phyloP scores from a whole-genome alignment of 495 filamentous ascomycete species.

The Hypoxylon lienhwacheense region DNA sequence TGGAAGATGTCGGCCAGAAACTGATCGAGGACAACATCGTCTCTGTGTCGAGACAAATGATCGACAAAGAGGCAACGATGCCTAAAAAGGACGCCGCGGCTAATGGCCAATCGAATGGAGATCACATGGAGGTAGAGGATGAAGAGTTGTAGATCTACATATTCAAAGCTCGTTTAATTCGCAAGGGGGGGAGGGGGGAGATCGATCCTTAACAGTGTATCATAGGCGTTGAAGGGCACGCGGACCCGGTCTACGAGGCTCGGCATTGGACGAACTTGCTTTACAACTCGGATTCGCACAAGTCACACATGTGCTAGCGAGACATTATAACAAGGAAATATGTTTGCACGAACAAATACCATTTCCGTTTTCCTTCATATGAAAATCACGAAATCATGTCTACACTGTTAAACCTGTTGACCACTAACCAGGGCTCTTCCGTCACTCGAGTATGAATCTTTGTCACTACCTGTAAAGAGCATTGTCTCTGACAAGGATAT shows the following conservation, averaged over 20 bases:
- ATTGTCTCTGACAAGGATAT: too few species aligned
- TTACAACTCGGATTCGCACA: slow-evolving; percentile 12
- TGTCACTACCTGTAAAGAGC: too few species aligned
- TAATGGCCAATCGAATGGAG: slow-evolving; percentile 60
- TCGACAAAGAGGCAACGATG: slow-evolving; percentile 91
- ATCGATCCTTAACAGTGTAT: slow-evolving; percentile 33
- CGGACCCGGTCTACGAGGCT: slow-evolving; percentile 34
- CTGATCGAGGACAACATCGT: slow-evolving; percentile 99
- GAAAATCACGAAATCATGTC: not conserved
- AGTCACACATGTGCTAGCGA: slow-evolving; percentile 8
- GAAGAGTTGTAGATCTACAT: slow-evolving; percentile 45
- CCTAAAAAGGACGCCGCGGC: slow-evolving; percentile 54
- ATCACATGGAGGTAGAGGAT: slow-evolving; percentile 55
- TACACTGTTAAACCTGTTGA: not conserved
- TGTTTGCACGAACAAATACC: not conserved
- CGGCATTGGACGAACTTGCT: slow-evolving; percentile 22
- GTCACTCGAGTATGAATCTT: too few species aligned
- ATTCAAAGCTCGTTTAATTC: slow-evolving; percentile 15
- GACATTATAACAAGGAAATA: slow-evolving; percentile 4
- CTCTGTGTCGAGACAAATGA: slow-evolving; percentile 94
- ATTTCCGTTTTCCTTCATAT: not conserved
- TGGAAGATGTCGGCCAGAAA: slow-evolving; percentile 93
- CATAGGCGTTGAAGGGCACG: slow-evolving; percentile 41
- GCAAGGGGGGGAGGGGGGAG: slow-evolving; percentile 16
- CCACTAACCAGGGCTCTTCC: too few species aligned